Percentiles rank a stretch among this genome's conserved stretches.
Evolutionary conservation across 2,329 filamentous ascomycete species (phyloP).

Genomic region (Coniella vitis): DNA sequence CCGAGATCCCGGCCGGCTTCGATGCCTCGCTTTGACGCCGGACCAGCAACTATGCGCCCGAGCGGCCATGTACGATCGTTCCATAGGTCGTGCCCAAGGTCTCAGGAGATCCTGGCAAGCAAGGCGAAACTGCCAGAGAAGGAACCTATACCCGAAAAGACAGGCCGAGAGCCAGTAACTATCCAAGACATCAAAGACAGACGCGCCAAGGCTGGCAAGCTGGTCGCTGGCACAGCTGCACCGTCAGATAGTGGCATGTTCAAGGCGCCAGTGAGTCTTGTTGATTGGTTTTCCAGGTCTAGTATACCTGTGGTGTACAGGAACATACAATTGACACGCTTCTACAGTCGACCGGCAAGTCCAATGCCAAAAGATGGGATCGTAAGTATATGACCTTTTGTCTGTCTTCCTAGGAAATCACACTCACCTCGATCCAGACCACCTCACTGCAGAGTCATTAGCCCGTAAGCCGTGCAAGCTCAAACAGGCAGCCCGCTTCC

Average conservation of each 20-base stretch:
- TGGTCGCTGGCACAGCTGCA: slow-evolving; percentile 71
- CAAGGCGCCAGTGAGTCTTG: slow-evolving; percentile 57
- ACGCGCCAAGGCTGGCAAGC: slow-evolving; percentile 63
- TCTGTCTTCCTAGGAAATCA: neutral
- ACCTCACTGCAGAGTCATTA: slow-evolving; percentile 56
- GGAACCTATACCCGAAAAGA: slow-evolving; percentile 15
- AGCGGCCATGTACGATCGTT: slow-evolving; percentile 5
- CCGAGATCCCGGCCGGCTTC: slow-evolving; percentile 10
- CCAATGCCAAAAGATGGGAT: slow-evolving; percentile 77
- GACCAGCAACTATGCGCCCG: neutral
- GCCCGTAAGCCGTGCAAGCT: slow-evolving; percentile 61
- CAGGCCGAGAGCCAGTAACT: slow-evolving; percentile 34
- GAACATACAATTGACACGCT: neutral
- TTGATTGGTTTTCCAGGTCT: too few species aligned
- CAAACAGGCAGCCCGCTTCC: slow-evolving; percentile 72
- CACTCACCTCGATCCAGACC: slow-evolving; percentile 29
- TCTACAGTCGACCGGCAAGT: slow-evolving; percentile 45
- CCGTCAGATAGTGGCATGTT: slow-evolving; percentile 75
- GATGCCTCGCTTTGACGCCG: neutral
- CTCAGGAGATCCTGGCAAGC: slow-evolving; percentile 14
- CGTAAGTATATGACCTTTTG: slow-evolving; percentile 57
- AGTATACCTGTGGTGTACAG: too few species aligned
- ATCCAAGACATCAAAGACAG: slow-evolving; percentile 60
- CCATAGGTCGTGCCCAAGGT: slow-evolving; percentile 8
- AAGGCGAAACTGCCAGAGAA: slow-evolving; percentile 20